Base-by-base conservation (phyloP, 179 eudicot genomes). In the Beta corolliflora region DNA sequence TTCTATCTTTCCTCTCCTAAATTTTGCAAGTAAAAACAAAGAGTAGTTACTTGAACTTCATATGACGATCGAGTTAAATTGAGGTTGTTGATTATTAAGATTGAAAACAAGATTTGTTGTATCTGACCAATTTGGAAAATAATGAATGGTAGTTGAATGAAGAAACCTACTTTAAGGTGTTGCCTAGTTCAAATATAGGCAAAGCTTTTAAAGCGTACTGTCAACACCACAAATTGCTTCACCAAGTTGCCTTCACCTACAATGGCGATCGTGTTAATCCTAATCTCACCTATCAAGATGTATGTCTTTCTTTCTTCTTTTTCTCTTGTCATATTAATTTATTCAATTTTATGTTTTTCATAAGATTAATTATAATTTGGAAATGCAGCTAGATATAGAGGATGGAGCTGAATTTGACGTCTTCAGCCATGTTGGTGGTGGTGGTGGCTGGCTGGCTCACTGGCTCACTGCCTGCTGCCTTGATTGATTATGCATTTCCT, bases 351-450 rank as follows among this genome's bases (percentile, higher is more conserved):
- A 5, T 65, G 10, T 21, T 7, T 25, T 25, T 5, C 9, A n/a
- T 65, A 13, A 65, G 7, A 14, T 5, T 23, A 2, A 31, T 31
- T 31, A 31, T 31, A 31, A 31, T 31, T 31, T 31, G 36, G 36
- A 31, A 31, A 71, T 79, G 82, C 60, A 79, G 82, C 46, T 79
- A 7, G 16, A 29, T 5, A 5, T 79, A 8, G 16, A 60, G 45
- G 65, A 79, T 48, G 82, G 82, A 71, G 82, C 48, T 29, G 29
- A 4, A 48, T 12, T 79, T 71, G 82, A 79, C 9, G 77, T 74
- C 23, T 10, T 23, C 60, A 25, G 7, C 45, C 15, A 46, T 23
- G 71, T 71, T 2, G 5, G 19, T 19, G 82, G 82, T 25, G 25
- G 25, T 25, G 25, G 25, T n/a, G n/a, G n/a, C n/a, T n/a, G n/a